A percentile compares a stretch with the other conserved stretches of the same genome.
Conservation (phyloP, 352 stramenopile genomes). For the Phytopythium kandeliae region DNA sequence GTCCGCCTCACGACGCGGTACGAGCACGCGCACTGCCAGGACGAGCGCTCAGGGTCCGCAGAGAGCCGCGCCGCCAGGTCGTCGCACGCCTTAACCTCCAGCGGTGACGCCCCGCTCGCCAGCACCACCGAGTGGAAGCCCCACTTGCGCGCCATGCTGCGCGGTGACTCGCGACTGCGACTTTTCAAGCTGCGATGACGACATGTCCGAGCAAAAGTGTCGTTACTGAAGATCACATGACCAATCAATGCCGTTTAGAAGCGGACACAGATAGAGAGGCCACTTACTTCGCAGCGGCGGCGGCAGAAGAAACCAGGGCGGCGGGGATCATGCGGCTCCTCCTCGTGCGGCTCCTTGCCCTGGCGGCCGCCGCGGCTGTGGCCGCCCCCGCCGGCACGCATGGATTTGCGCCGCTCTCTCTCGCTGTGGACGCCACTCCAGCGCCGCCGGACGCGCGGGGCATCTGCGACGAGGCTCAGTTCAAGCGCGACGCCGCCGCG, state of each 20-base stretch:
- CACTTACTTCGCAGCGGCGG: too few species aligned
- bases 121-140: conserved; percentile 47
- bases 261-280: not conserved
- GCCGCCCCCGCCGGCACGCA: not conserved
- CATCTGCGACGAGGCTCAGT: conserved; percentile 38
- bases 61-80: conserved; percentile 24
- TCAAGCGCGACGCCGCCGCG: conserved; percentile 36
- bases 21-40: conserved; percentile 23
- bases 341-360: not conserved
- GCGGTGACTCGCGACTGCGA: not conserved
- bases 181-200: conserved; percentile 1
- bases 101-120: conserved; percentile 26
- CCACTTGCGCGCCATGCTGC: conserved; percentile 13
- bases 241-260: not conserved
- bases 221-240: not conserved
- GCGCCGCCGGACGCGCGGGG: conserved; percentile 4
- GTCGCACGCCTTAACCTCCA: conserved; percentile 19
- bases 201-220: not conserved
- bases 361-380: not conserved
- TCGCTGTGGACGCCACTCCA: not conserved
- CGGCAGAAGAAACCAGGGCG: not conserved
- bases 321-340: not conserved
- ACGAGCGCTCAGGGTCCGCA: conserved; percentile 15
- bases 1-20: conserved; percentile 37
- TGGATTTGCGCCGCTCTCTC: not conserved